Evolutionary conservation across 768 basidiomycete genomes (phyloP), one percentile per base, ranked within the genome.

Genomic region (Lactarius indigo): DNA sequence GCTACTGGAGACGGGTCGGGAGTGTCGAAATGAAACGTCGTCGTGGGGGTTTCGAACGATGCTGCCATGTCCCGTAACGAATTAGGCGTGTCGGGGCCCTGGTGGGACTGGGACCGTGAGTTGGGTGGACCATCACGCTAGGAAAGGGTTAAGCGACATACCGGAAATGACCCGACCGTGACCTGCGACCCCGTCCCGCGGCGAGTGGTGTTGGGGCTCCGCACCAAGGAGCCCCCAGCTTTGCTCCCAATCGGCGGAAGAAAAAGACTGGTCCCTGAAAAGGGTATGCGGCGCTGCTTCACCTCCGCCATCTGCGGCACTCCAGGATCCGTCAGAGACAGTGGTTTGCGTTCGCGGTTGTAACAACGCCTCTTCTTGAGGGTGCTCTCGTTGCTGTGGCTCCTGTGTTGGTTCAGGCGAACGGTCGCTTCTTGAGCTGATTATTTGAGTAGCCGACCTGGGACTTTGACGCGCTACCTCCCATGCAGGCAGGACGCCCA

Each of bases 401-500:
- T 57, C 56, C 18, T 26, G 37, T 35, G 44, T 33, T 9, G 57
- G 37, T n/a, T 41, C 56, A 8, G 35, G 23, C 17, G 61, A 39
- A 23, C 37, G 37, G 56, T 26, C 50, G 26, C 50, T 7, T 6
- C 13, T 13, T 13, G 26, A 26, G 8, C n/a, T 41, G 15, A 17
- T 31, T 6, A 47, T 52, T 23, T 52, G 61, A 26, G 56, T 15
- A 17, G 30, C 26, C 50, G 15, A 17, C 23, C 23, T 26, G 13
- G 50, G 50, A 44, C 42, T 44, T 44, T 44, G 42, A 52, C 26
- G 50, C 23, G 23, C 20, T 9, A 50, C 28, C 23, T 59, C 65
- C 65, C 61, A 66, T 33, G 31, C 28, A 2, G 65, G 65, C 50
- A 66, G 57, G 41, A 63, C 61, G 3, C 61, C 65, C 61, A 66